Percentiles rank a stretch among this genome's conserved stretches.
Evolutionary conservation across 129 eudicot species (phyloP).

Genomic region (Arctium lappa): DNA sequence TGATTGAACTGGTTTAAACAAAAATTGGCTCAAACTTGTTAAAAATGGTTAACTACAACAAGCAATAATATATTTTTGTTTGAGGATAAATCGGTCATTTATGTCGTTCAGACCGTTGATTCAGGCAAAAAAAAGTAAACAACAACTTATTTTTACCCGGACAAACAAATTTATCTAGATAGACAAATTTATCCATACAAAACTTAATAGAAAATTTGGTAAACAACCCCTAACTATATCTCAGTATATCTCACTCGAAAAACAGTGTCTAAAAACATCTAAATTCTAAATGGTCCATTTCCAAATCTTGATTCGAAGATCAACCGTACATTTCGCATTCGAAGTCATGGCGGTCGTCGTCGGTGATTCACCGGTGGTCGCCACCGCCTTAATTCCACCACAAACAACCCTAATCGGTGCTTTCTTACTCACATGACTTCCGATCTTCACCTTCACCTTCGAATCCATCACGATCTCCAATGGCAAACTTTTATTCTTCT

Average conservation of each 20-base stretch:
- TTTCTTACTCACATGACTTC: conserved; percentile 6
- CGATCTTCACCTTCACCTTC: conserved; percentile 36
- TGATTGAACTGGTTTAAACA: too few species aligned
- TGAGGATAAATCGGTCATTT: too few species aligned
- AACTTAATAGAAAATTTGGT: too few species aligned
- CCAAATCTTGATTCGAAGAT: conserved; percentile 39
- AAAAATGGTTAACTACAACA: too few species aligned
- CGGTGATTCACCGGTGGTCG: conserved; percentile 17
- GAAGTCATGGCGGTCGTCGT: not conserved
- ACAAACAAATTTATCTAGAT: too few species aligned
- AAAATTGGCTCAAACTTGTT: too few species aligned
- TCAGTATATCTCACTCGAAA: not conserved
- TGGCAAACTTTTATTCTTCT: conserved; percentile 8
- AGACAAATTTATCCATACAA: too few species aligned
- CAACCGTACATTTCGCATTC: conserved; percentile 27
- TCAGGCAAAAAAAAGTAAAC: too few species aligned
- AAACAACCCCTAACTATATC: too few species aligned
- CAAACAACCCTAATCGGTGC: conserved; percentile 28
- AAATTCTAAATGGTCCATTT: conserved; percentile 27
- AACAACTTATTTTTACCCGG: too few species aligned
- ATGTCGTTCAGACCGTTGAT: too few species aligned
- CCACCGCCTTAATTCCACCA: conserved; percentile 14
- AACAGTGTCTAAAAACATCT: not conserved
- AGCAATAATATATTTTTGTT: too few species aligned
- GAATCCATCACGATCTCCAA: conserved; percentile 32